These are phyloP conservation scores for Trichoderma pleuroti DNA, from an alignment of 2,329 filamentous ascomycete species.

Conservation along the genomic window DNA sequence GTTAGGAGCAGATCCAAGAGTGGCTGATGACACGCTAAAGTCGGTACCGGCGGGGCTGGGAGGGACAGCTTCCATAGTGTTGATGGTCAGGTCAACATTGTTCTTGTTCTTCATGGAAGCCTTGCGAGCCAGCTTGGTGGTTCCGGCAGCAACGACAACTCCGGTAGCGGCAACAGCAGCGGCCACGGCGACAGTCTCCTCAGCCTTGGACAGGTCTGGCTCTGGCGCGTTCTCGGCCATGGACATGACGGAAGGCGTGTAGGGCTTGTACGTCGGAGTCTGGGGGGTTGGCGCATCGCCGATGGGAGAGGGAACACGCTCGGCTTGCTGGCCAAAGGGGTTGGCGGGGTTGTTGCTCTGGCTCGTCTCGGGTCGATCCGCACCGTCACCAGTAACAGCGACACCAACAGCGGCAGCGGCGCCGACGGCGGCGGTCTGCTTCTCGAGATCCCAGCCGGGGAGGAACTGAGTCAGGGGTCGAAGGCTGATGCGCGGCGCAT, in stretches of 20 bases:
- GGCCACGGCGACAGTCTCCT: slow-evolving; percentile 36
- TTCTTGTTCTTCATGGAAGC: slow-evolving; percentile 54
- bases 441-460: slow-evolving; percentile 55
- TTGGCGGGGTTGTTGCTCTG: slow-evolving; percentile 56
- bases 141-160: slow-evolving; percentile 38
- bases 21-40: slow-evolving; percentile 55
- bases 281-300: slow-evolving; percentile 26
- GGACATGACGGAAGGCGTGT: slow-evolving; percentile 24
- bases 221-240: background rate
- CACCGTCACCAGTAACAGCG: slow-evolving; percentile 34
- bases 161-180: slow-evolving; percentile 33
- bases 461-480: slow-evolving; percentile 82
- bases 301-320: slow-evolving; percentile 45
- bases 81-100: slow-evolving; percentile 53
- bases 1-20: slow-evolving; percentile 43
- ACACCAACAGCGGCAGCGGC: slow-evolving; percentile 18
- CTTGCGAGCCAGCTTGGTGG: slow-evolving; percentile 47
- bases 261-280: slow-evolving; percentile 5
- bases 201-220: background rate
- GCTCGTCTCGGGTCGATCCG: slow-evolving; percentile 48
- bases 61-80: slow-evolving; percentile 38
- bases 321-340: slow-evolving; percentile 65
- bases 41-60: slow-evolving; percentile 62
- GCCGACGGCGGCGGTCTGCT: slow-evolving; percentile 41
- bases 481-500: slow-evolving; percentile 78